Evolutionary conservation across 805 yeast species (phyloP).

Genomic region (Kockiozyma suomiensis): DNA sequence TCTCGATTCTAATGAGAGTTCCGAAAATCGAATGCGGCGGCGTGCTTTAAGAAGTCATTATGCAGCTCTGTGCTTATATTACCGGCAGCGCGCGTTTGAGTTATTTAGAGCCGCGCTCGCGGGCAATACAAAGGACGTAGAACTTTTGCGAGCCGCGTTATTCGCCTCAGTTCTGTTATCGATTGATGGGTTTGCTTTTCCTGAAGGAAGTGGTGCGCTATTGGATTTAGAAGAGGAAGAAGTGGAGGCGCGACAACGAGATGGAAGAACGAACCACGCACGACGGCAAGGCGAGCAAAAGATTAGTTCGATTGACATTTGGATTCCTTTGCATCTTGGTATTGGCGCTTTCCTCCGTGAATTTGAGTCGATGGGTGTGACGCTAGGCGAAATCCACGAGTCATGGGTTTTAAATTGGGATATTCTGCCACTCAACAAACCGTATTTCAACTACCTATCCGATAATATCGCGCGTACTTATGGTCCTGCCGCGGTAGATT

Average conservation of each 20-base stretch:
- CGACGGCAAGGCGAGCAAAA: background rate
- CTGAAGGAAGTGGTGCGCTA: slow-evolving; percentile 8
- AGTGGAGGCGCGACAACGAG: background rate
- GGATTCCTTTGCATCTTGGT: slow-evolving; percentile 20
- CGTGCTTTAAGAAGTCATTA: background rate
- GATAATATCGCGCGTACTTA: background rate
- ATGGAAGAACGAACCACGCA: background rate
- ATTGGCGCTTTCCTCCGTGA: slow-evolving; percentile 12
- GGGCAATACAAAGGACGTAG: slow-evolving; percentile 1
- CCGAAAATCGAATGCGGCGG: background rate
- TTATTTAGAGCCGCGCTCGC: slow-evolving; percentile 8
- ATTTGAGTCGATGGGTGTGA: background rate
- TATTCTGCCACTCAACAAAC: slow-evolving; percentile 7
- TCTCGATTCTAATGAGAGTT: background rate
- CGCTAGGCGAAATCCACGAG: background rate
- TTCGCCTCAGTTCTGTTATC: slow-evolving; percentile 19
- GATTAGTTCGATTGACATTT: slow-evolving; percentile 20
- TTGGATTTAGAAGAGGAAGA: slow-evolving; percentile 6
- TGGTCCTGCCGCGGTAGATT: background rate
- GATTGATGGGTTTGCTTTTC: slow-evolving; percentile 21
- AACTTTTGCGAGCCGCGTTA: slow-evolving; percentile 18
- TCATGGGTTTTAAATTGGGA: slow-evolving; percentile 18
- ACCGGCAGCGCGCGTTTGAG: slow-evolving; percentile 17
- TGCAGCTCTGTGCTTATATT: slow-evolving; percentile 10
- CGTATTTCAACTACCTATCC: slow-evolving; percentile 7